Conservation (phyloP, 2,329 filamentous ascomycete genomes). For the Penicillium vulpinum region DNA sequence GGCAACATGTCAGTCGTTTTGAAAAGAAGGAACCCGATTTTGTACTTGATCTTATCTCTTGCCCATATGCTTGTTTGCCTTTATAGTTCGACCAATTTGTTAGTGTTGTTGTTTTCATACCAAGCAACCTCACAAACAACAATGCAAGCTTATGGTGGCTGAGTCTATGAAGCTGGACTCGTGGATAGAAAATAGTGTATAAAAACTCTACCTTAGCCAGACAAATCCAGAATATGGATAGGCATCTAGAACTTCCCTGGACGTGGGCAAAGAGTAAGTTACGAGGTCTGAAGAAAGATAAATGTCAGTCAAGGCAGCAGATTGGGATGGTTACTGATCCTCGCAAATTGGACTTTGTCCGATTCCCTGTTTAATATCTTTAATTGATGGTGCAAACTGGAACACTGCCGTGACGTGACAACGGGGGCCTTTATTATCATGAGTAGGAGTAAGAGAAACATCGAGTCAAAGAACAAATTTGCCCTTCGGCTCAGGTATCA, state of each 20-base stretch:
- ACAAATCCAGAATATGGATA: too few relatives aligned
- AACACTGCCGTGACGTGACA: slow-evolving; percentile 22
- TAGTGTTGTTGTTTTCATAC: not conserved
- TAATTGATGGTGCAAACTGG: not conserved
- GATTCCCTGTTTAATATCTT: not conserved
- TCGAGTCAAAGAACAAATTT: slow-evolving; percentile 14
- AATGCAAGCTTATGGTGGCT: too few relatives aligned
- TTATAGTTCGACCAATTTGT: not conserved
- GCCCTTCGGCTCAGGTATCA: slow-evolving; percentile 14
- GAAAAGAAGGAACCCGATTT: not conserved
- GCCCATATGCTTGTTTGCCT: too few relatives aligned
- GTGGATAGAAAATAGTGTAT: too few relatives aligned
- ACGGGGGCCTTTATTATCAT: slow-evolving; percentile 27
- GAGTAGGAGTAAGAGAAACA: slow-evolving; percentile 25
- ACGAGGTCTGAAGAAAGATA: not conserved
- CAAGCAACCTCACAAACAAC: too few relatives aligned
- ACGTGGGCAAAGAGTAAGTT: too few relatives aligned
- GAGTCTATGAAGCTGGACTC: too few relatives aligned
- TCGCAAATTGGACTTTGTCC: not conserved
- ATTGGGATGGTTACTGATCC: not conserved
- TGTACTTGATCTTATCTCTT: not conserved
- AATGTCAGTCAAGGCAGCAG: not conserved
- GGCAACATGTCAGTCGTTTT: not conserved
- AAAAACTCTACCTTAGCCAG: too few relatives aligned
- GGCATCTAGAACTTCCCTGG: too few relatives aligned